Evolutionary conservation across 2,329 filamentous ascomycete species (phyloP), one percentile per base, ranked within the genome.

Genomic region (Chaetomiaceae sp.): DNA sequence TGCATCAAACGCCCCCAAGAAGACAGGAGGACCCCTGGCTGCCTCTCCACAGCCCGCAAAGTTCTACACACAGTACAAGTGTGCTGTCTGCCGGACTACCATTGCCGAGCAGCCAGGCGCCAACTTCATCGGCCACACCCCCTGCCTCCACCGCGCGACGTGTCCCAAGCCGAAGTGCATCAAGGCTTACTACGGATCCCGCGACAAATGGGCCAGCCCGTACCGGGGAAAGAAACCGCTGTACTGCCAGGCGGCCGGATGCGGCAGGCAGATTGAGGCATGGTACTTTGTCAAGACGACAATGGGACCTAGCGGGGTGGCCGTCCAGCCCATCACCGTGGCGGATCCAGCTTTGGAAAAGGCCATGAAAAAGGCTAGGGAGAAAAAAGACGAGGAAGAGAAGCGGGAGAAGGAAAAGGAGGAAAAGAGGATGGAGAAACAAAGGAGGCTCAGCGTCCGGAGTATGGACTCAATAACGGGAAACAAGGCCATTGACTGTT

Each of bases 51-150:
- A 30, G 20, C 50, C 43, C 0, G 30, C 18, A 10, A 14, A 18
- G n/a, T 41, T 21, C 42, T 51, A 40, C 42, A 27, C 47, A n/a
- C 47, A 55, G n/a, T 37, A 37, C 42, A 2, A 32, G 9, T 55
- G 52, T 36, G 23, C 52, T 29, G 43, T 54, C 47, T 54, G 47
- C 47, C 7, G 18, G 25, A n/a, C n/a, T 13, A 16, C 29, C 42
- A 47, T 55, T 29, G 42, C 30, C 42, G 14, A 42, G 21, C 11
- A 13, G 6, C 10, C 29, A 36, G 37, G 34, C 30, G 43, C 36
- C 25, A 18, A 55, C 43, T 55, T 47, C 48, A 43, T 51, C 42
- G 52, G 52, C 30, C 33, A 55, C 36, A 11, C n/a, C 8, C 30
- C 52, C 16, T 55, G 47, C 48, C 18, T n/a, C 2, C 47, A 55